Evolutionary conservation across 352 stramenopile species (phyloP), one percentile per base, ranked within the genome.

Genomic region (Pythium phragmiticola): DNA sequence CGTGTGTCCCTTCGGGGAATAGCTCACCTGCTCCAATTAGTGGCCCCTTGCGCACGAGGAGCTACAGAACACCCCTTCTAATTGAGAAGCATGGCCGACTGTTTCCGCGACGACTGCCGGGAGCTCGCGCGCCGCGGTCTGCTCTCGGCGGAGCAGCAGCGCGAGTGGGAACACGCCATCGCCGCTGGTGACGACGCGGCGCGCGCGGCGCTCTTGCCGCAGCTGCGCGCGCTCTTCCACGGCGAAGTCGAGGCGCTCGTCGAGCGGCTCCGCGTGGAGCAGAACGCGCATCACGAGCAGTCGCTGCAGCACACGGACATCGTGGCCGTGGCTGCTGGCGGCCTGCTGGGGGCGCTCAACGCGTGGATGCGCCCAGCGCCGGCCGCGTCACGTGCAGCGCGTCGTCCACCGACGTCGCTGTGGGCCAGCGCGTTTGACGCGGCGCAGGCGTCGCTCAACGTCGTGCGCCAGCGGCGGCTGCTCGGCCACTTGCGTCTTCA

Each of bases 351-450:
- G 13, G 82, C 84, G 11, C 62, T 90, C 17, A 92, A 86, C 63
- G 78, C 86, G 23, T 95, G 80, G 79, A 63, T 90, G 57, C 70
- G 75, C 12, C 70, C 78, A 3, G 45, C 70, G 0, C 59, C 63
- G n/a, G 41, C 39, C 2, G 14, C 63, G 4, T 47, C 62, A 7
- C 0, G 50, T 4, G 21, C 55, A 4, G 46, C 66, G 30, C 50
- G 1, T 48, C 66, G 2, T 13, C n/a, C 45, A 7, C 6, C 45
- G 3, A 49, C 77, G 36, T 80, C 74, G 28, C 53, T 92, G 9
- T 94, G 84, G 84, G 72, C 77, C 19, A 89, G 79, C 48, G 84
- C 84, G 2, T 88, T 83, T 43, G 84, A 95, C 59, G 84, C 77
- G 8, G 86, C 84, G 13, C 74, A 90, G 65, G 80, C 81, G 16